A percentile compares a stretch with the other conserved stretches of the same genome.
phyloP scores from a whole-genome alignment of 1,284 basidiomycete genomes.

The Tylopilus orsonianus region DNA sequence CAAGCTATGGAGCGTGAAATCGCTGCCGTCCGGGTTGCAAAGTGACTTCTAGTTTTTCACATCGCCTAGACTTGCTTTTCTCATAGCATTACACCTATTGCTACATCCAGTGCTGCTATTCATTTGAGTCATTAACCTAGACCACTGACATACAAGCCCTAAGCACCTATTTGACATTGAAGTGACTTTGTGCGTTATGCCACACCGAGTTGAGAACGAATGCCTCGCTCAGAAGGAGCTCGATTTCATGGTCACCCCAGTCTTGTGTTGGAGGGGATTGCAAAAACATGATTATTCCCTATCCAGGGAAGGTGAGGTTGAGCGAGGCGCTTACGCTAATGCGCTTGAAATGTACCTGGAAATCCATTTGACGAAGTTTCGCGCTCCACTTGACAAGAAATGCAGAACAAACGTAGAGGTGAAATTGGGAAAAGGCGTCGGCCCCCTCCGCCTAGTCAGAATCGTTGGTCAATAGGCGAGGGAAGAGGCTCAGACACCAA shows the following conservation, averaged over 20 bases:
- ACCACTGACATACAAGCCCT: not conserved
- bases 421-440: conserved; percentile 95
- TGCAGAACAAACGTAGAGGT: conserved; percentile 94
- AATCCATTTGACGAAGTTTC: conserved; percentile 90
- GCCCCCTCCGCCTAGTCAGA: conserved; percentile 80
- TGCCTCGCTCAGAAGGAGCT: conserved; percentile 92
- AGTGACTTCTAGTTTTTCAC: conserved; percentile 11
- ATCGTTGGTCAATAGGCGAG: not conserved
- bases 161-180: conserved; percentile 45
- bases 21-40: conserved; percentile 41
- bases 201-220: conserved; percentile 93
- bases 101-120: conserved; percentile 26
- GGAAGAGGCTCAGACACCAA: conserved; percentile 40
- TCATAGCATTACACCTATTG: conserved; percentile 27
- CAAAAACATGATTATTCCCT: conserved; percentile 99
- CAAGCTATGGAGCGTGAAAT: conserved; percentile 66
- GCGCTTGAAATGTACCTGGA: conserved; percentile 63
- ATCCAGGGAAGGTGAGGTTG: conserved; percentile 2
- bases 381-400: conserved; percentile 93
- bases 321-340: conserved; percentile 3
- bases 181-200: conserved; percentile 94
- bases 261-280: conserved; percentile 93
- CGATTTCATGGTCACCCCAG: conserved; percentile 96
- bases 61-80: not conserved
- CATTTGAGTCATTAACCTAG: conserved; percentile 7